Base-by-base conservation (phyloP, 2,329 filamentous ascomycete species). In the Trichothecium roseum region DNA sequence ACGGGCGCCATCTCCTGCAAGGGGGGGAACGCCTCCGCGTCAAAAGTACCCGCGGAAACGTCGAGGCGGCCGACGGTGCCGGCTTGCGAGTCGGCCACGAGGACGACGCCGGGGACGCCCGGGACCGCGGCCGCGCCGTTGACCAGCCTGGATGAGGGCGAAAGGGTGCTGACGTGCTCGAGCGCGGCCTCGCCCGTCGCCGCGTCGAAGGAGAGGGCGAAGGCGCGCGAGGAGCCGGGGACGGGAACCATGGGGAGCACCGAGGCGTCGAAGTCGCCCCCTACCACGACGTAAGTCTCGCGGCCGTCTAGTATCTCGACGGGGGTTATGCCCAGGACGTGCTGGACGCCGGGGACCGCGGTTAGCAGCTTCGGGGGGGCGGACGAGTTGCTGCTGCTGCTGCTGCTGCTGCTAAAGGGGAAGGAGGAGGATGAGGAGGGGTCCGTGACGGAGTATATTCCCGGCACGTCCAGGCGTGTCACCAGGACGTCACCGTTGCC, bases 261-360 rank as follows among this genome's bases (percentile, higher is more conserved):
- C 12, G 44, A 37, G 4, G 43, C n/a, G n/a, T n/a, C 34, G 4
- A 40, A 38, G 30, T 47, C 43, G 12, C 45, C 34, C n/a, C 45
- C 43, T 17, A 45, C 42, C 3, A 45, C 17, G 30, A 47, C 24
- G 17, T 35, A 44, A 8, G 20, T 42, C 32, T 47, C 45, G 17
- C 16, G 5, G 4, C 18, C 31, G 8, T n/a, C 20, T 2, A 36
- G 32, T 12, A 47, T 26, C 30, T 44, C 30, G 4, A 34, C 28
- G 29, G n/a, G n/a, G n/a, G n/a, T n/a, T n/a, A 47, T 44, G 14
- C 45, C 43, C 17, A 35, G 37, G 24, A 47, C 32, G 28, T 30
- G 42, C 14, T 44, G 37, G n/a, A 47, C 37, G 8, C 32, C 18
- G 9, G 43, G 33, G 35, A 51, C n/a, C n/a, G n/a, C n/a, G n/a